Conservation (phyloP, 1,284 basidiomycete species). For the Cryptococcus jaspeensis region DNA sequence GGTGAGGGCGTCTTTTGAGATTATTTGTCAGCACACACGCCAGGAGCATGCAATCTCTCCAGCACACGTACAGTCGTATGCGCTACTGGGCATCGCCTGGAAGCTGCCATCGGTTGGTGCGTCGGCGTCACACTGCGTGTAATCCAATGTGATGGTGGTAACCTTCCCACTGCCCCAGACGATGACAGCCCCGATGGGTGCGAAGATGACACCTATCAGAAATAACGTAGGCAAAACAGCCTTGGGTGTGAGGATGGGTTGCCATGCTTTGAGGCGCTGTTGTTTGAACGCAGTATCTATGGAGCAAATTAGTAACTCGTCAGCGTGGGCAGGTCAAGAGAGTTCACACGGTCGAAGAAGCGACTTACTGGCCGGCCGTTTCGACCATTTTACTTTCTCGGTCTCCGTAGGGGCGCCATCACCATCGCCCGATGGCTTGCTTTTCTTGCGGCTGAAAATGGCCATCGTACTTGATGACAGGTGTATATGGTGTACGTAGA, state of each 20-base stretch:
- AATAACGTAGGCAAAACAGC: conserved; percentile 96
- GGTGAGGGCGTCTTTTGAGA: conserved; percentile 36
- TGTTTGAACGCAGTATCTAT: conserved; percentile 97
- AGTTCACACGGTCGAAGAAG: no score
- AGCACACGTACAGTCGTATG: conserved; percentile 64
- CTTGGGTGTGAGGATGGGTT: conserved; percentile 96
- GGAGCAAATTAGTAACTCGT: neutral
- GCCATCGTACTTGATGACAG: conserved; percentile 29
- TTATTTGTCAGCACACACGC: neutral
- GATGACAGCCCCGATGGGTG: conserved; percentile 90
- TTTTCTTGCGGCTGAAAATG: conserved; percentile 47
- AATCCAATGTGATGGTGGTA: conserved; percentile 92
- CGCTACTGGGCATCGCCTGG: conserved; percentile 61
- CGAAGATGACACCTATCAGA: conserved; percentile 90
- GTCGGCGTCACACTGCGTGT: conserved; percentile 79
- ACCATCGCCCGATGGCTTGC: conserved; percentile 26
- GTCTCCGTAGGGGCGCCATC: conserved; percentile 50
- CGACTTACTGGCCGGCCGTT: conserved; percentile 78
- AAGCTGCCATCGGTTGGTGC: conserved; percentile 59
- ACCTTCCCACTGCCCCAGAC: conserved; percentile 85
- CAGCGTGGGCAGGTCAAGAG: neutral
- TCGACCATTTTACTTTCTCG: conserved; percentile 85
- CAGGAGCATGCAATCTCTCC: neutral
- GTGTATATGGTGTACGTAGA: neutral
- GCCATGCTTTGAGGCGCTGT: conserved; percentile 99